Conservation (phyloP, 73 alveolate species). For the Paramecium caudatum region DNA sequence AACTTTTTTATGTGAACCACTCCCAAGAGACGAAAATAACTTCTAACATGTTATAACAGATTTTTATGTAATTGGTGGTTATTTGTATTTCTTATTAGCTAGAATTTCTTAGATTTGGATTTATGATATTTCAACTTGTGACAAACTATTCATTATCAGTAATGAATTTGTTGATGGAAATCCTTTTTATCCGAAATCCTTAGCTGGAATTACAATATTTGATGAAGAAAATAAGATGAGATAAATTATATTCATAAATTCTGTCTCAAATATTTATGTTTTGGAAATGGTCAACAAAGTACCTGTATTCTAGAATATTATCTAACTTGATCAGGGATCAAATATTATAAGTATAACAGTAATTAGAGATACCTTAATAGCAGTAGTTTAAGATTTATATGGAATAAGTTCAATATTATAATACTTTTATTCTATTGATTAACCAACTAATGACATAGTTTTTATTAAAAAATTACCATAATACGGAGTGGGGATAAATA, state of each 20-base stretch:
- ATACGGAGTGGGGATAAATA: background rate
- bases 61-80: background rate
- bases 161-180: background rate
- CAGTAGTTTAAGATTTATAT: background rate
- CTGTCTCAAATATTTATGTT: background rate
- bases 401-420: background rate
- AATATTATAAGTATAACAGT: background rate
- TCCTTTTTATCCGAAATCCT: background rate
- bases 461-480: conserved; percentile 43
- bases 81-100: background rate
- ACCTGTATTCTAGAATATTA: background rate
- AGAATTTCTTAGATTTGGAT: conserved; percentile 32
- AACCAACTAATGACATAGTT: conserved; percentile 1
- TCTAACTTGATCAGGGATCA: background rate
- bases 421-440: background rate
- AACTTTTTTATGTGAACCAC: conserved; percentile 60
- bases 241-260: background rate
- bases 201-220: background rate
- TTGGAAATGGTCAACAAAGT: background rate
- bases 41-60: conserved; percentile 5
- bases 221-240: background rate
- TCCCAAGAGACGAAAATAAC: background rate
- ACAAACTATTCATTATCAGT: background rate
- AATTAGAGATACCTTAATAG: background rate
- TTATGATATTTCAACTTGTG: conserved; percentile 10